Conservation (phyloP, 2,329 filamentous ascomycete genomes). For the Aspergillus versicolor region DNA sequence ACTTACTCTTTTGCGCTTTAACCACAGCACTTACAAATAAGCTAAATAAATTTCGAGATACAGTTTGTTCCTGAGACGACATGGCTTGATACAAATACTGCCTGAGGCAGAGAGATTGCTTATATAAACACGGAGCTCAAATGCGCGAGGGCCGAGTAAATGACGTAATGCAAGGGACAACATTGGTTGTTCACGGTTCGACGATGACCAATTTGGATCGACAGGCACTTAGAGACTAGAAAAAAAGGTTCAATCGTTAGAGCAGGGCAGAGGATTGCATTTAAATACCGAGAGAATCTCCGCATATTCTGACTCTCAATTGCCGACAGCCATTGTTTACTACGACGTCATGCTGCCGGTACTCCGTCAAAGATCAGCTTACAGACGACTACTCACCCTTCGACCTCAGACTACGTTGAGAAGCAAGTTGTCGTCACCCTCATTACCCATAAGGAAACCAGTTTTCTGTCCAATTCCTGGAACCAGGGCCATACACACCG, state of each 20-base stretch:
- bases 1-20: too few species aligned
- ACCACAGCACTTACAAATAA: too few species aligned
- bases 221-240: background rate
- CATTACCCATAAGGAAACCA: background rate
- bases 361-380: background rate
- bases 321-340: background rate
- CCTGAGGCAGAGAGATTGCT: background rate
- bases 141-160: background rate
- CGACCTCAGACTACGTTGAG: background rate
- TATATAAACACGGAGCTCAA: background rate
- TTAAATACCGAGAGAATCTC: background rate
- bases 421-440: background rate
- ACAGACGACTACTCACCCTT: background rate
- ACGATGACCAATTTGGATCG: background rate
- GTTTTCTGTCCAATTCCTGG: too few species aligned
- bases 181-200: too few species aligned
- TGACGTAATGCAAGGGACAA: background rate
- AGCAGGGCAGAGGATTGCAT: background rate
- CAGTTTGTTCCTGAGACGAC: too few species aligned
- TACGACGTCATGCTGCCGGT: constrained; percentile 1
- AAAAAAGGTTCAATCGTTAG: background rate
- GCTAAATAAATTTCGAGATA: background rate
- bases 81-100: too few species aligned
- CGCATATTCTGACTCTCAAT: background rate
- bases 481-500: background rate